These are phyloP conservation scores for Blastocystis sp. DNA, from an alignment of 352 stramenopile species.

Conservation along the genomic window DNA sequence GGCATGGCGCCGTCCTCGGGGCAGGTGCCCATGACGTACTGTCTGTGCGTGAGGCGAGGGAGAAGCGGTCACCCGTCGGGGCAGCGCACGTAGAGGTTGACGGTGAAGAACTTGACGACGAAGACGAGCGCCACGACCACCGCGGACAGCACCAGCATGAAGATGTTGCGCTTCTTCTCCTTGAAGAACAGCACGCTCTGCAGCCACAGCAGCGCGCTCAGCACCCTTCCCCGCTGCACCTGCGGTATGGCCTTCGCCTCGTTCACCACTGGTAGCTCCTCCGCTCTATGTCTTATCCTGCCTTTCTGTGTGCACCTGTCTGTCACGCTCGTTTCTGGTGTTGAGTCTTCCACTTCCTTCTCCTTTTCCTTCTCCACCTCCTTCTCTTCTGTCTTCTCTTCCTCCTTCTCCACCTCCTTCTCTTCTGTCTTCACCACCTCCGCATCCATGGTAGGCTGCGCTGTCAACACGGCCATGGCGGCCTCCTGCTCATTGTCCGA, in stretches of 20 bases:
- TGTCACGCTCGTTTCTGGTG: neutral
- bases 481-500: neutral
- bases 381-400: constrained; percentile 5
- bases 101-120: neutral
- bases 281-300: neutral
- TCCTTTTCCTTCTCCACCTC: neutral
- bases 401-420: neutral
- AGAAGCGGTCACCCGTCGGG: neutral
- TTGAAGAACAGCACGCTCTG: constrained; percentile 29
- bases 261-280: neutral
- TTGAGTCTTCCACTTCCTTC: neutral
- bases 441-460: neutral
- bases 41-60: neutral
- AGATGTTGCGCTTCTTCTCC: constrained; percentile 48
- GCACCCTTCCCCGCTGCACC: neutral
- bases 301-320: neutral
- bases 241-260: neutral
- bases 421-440: too few relatives aligned
- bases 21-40: neutral
- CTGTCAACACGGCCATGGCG: neutral
- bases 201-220: neutral
- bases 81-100: neutral
- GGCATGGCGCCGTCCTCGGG: neutral
- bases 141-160: neutral
- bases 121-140: neutral